A percentile compares a stretch with the other conserved stretches of the same genome.
Evolutionary conservation across 2,329 filamentous ascomycete species (phyloP).

Genomic region (Xylaria digitata): DNA sequence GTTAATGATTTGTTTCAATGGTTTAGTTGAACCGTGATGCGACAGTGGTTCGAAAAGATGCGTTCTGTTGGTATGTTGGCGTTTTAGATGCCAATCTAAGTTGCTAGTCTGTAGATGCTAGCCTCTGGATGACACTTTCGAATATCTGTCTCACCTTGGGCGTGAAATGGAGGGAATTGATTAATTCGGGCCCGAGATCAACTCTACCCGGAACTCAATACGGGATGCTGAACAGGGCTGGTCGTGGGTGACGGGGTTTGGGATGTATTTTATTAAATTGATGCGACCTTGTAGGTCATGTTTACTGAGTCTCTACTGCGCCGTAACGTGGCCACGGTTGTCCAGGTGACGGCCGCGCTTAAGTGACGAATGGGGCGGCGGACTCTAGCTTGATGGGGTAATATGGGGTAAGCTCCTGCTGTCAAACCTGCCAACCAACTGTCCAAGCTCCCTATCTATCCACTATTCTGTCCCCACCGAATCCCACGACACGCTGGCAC

Average conservation of each 20-base stretch:
- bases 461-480: no score
- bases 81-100: neutral
- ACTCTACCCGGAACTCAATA: neutral
- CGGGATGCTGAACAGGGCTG: neutral
- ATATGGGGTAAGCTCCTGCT: neutral
- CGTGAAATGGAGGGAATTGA: neutral
- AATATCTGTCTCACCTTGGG: neutral
- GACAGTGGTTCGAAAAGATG: neutral
- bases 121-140: neutral
- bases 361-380: neutral
- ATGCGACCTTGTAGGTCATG: conserved; percentile 6
- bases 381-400: no score
- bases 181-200: conserved; percentile 15
- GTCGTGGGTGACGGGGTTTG: neutral
- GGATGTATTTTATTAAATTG: conserved; percentile 13
- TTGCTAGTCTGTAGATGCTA: neutral
- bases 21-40: neutral
- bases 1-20: neutral
- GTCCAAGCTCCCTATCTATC: no score
- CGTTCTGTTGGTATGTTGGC: neutral
- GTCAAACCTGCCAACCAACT: no score
- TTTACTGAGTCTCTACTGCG: conserved; percentile 21
- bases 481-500: no score
- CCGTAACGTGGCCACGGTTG: conserved; percentile 10
- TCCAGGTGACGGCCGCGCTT: conserved; percentile 13